Evolutionary conservation across 805 yeast genomes (phyloP), one percentile per base, ranked within the genome.

Genomic region (Sungouiozyma intestinalis): DNA sequence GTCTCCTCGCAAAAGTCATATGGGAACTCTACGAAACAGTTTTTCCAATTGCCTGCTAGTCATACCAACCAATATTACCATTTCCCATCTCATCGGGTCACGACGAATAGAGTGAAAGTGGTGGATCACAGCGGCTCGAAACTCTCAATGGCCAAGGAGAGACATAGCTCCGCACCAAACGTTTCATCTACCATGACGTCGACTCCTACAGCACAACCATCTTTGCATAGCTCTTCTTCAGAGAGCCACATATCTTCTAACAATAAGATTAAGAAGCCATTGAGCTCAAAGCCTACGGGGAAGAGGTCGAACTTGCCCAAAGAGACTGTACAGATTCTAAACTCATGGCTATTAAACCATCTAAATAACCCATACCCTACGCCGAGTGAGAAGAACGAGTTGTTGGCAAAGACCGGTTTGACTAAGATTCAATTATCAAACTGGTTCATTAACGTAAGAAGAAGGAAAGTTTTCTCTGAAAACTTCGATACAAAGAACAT

Each of bases 361-460:
- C 64, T 83, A 51, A 76, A 79, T 46, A 83, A 84, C 54, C 95
- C 95, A 13, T 85, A 85, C 59, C 95, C 95, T 2, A 81, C 84
- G 41, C 82, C 82, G 41, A 74, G 76, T 38, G 94, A 85, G 53
- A 85, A 85, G 65, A 71, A 74, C 47, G 76, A 75, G 53, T 67
- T 85, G 42, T 73, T 82, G 70, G 67, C 71, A 50, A 70, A 73
- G 55, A 85, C 95, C 0, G 90, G 92, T 0, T 69, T 85, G 55
- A 81, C 85, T 48, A 77, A 81, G 60, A 85, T 82, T 46, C 95
- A 85, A 61, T 70, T 85, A 46, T 73, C 83, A 49, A 85, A 85
- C 57, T 85, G 95, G 95, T 85, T 85, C 54, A 85, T 85, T 55
- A 85, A 85, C 57, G 94, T 90, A 16, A 73, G 95, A 52, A 70